Percentiles rank a stretch among this genome's conserved stretches.
Evolutionary conservation across 495 filamentous ascomycete species (phyloP).

Genomic region (Saxispiralis lemnorum): DNA sequence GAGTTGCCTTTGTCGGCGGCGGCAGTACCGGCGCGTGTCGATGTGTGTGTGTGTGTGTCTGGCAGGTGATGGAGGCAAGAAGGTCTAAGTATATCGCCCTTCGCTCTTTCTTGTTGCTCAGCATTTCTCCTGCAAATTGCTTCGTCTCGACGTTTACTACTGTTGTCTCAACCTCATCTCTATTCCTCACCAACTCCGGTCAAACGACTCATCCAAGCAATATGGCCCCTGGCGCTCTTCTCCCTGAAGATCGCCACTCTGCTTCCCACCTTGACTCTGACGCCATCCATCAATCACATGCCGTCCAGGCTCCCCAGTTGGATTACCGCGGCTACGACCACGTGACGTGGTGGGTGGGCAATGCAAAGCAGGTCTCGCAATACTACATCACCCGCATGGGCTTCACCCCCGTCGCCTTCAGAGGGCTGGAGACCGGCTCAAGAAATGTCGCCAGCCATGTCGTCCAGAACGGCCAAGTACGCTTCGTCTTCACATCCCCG

Average conservation of each 20-base stretch:
- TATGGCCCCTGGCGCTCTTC: slow-evolving; percentile 3
- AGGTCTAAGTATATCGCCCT: too few species aligned
- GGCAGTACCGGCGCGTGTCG: too few species aligned
- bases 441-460: slow-evolving; percentile 63
- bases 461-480: slow-evolving; percentile 55
- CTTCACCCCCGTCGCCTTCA: slow-evolving; percentile 63
- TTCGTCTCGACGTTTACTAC: too few species aligned
- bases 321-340: slow-evolving; percentile 71
- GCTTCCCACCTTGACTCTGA: slow-evolving; percentile 25
- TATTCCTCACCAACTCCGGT: too few species aligned
- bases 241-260: slow-evolving; percentile 32
- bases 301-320: slow-evolving; percentile 16
- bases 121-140: too few species aligned
- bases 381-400: slow-evolving; percentile 77
- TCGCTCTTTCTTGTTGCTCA: too few species aligned
- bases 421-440: slow-evolving; percentile 70
- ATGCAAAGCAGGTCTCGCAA: slow-evolving; percentile 79
- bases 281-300: slow-evolving; percentile 19
- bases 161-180: too few species aligned
- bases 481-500: slow-evolving; percentile 72
- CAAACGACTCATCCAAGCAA: too few species aligned
- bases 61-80: too few species aligned
- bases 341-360: slow-evolving; percentile 84
- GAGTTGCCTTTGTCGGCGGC: too few species aligned
- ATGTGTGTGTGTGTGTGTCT: too few species aligned